Conservation (phyloP, 805 yeast genomes). For the Candida michaelii region DNA sequence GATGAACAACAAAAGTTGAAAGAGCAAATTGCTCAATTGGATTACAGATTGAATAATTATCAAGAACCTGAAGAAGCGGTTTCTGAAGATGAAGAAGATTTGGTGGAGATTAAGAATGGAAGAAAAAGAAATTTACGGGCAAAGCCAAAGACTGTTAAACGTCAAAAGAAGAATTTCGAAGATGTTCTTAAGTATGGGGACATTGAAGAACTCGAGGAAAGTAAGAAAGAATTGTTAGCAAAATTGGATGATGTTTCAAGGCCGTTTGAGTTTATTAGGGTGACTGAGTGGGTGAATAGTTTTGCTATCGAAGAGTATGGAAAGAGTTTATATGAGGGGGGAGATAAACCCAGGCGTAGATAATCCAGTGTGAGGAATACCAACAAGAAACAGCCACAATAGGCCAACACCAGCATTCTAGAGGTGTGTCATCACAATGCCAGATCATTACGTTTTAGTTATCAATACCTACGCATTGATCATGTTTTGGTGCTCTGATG, state of each 20-base stretch:
- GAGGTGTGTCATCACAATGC: constrained; percentile 4
- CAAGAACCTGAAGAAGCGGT: constrained; percentile 4
- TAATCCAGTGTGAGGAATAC: too few relatives aligned
- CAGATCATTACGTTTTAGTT: too few relatives aligned
- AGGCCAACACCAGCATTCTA: too few relatives aligned
- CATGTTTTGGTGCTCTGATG: too few relatives aligned
- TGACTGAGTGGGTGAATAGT: constrained; percentile 63
- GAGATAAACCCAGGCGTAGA: constrained; percentile 27
- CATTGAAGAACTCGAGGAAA: constrained; percentile 23
- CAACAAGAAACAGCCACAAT: too few relatives aligned
- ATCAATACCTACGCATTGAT: too few relatives aligned
- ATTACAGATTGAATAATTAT: constrained; percentile 15
- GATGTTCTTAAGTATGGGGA: constrained; percentile 31
- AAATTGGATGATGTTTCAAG: constrained; percentile 32
- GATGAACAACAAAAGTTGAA: constrained; percentile 41
- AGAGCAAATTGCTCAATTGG: constrained; percentile 37
- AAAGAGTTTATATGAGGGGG: constrained; percentile 58
- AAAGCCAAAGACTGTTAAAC: constrained; percentile 25
- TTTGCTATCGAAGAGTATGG: constrained; percentile 53
- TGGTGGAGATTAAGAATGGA: constrained; percentile 21
- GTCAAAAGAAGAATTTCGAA: constrained; percentile 32
- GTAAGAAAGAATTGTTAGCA: constrained; percentile 26
- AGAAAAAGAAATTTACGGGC: constrained; percentile 33
- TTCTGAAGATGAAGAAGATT: constrained; percentile 33
- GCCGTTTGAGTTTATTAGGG: constrained; percentile 45